Evolutionary conservation across 192 early-diverging fungal genomes (phyloP), one percentile per base, ranked within the genome.

Genomic region (Geranomyces variabilis): DNA sequence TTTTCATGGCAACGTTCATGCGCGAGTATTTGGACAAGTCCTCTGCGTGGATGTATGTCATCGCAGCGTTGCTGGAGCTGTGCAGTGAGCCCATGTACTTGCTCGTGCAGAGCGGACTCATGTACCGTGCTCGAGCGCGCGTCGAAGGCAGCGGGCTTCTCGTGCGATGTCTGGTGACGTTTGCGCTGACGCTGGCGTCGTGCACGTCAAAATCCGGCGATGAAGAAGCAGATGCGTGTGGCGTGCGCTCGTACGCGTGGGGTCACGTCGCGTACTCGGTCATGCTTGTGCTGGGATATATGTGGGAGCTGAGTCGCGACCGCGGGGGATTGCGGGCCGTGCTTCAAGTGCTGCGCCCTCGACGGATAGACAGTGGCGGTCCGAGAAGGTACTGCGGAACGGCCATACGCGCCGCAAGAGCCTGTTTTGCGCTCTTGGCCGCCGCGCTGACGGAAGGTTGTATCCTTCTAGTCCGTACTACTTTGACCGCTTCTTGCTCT

Each of bases 21-120:
- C 24, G 13, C 61, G 36, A 41, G 36, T 41, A 41, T 41, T 10
- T 41, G 36, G n/a, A 26, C n/a, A 17, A 28, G 19, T 34, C 24
- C 21, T 77, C 31, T 63, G 75, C 65, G 44, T 68, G 9, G 13
- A 28, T 94, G 19, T 96, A 93, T 69, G 84, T 90, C 28, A 30
- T 89, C 12, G 87, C 93, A 0, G 91, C 94, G 1, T 82, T 92
- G 66, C 62, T 93, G 14, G 97, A 99, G 78, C 76, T 99, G 0
- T 47, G 84, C 0, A 82, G 90, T 15, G 97, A 99, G 77, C 97
- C 97, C 9, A 74, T 97, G 36, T 96, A 89, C 78, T 87, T 93
- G 31, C 70, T 91, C 17, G 84, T 90, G 0, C 83, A 90, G 34
- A 86, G 87, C 62, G 84, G 82, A 36, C 76, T 96, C 22, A 80